Conservation (phyloP, 176 grass and related monocot species). For the Panicum miliaceum region DNA sequence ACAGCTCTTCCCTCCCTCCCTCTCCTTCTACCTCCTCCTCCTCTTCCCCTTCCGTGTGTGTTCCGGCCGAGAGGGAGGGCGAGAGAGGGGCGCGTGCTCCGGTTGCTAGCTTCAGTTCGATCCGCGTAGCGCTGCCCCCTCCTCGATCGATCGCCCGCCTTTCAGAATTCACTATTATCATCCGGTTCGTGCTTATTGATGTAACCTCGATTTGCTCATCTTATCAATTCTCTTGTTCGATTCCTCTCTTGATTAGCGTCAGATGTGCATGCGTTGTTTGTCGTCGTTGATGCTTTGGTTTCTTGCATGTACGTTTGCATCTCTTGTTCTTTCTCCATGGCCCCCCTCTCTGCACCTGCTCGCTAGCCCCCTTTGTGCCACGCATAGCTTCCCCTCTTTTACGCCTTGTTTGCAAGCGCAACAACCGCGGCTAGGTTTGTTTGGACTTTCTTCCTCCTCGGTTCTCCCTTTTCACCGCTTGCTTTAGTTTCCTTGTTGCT, state of each 20-base stretch:
- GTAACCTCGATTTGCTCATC: background rate
- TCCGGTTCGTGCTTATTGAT: background rate
- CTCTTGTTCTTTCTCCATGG: background rate
- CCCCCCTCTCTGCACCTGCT: background rate
- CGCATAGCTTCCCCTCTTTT: background rate
- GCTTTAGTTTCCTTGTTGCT: constrained; percentile 27
- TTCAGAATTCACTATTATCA: background rate
- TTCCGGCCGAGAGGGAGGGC: background rate
- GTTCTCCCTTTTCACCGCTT: background rate
- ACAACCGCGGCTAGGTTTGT: constrained; percentile 15
- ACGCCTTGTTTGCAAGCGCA: constrained; percentile 38
- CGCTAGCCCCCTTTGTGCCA: background rate
- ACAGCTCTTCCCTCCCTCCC: background rate
- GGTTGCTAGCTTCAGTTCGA: constrained; percentile 6
- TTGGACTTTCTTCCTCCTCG: constrained; percentile 13
- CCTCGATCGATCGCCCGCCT: background rate
- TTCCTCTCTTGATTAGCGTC: background rate
- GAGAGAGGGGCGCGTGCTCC: background rate
- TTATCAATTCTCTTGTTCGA: background rate
- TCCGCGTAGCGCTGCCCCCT: too few species aligned
- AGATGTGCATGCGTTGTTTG: background rate
- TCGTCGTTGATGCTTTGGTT: background rate
- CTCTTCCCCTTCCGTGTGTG: background rate
- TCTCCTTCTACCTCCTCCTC: background rate
- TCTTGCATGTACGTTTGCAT: background rate